Percentiles rank a stretch among this genome's conserved stretches.
Conservation (phyloP, 768 basidiomycete genomes). For the Lyophyllum atratum region DNA sequence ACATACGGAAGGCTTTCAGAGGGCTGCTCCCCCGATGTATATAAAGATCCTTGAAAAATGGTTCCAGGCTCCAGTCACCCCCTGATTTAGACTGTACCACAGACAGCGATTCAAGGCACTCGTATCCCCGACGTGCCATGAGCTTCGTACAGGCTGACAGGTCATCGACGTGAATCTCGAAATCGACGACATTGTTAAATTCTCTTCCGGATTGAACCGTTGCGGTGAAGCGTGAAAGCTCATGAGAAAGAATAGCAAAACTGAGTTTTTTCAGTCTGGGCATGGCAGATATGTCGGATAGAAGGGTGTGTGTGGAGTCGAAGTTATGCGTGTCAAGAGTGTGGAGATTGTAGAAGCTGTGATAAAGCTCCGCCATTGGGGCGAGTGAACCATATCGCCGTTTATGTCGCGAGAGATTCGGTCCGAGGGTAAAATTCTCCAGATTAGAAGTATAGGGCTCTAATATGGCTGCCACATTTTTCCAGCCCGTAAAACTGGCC, state of each 20-base stretch:
- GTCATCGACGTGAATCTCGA: background rate
- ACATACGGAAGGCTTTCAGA: background rate
- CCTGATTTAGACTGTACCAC: background rate
- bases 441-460: background rate
- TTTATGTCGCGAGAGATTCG: background rate
- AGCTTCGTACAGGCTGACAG: background rate
- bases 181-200: background rate
- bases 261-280: background rate
- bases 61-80: background rate
- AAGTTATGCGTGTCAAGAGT: background rate
- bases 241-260: constrained; percentile 1
- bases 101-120: background rate
- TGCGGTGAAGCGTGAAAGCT: constrained; percentile 1
- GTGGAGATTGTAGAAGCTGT: background rate
- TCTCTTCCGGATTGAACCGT: background rate
- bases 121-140: background rate
- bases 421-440: background rate
- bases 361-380: background rate
- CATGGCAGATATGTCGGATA: constrained; percentile 2
- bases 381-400: background rate
- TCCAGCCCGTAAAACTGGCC: too few relatives aligned
- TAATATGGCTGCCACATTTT: background rate
- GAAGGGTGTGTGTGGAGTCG: background rate
- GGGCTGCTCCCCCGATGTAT: background rate
- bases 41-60: background rate